phyloP scores from a whole-genome alignment of 2,329 filamentous ascomycete genomes.

The Aureobasidium sp. region DNA sequence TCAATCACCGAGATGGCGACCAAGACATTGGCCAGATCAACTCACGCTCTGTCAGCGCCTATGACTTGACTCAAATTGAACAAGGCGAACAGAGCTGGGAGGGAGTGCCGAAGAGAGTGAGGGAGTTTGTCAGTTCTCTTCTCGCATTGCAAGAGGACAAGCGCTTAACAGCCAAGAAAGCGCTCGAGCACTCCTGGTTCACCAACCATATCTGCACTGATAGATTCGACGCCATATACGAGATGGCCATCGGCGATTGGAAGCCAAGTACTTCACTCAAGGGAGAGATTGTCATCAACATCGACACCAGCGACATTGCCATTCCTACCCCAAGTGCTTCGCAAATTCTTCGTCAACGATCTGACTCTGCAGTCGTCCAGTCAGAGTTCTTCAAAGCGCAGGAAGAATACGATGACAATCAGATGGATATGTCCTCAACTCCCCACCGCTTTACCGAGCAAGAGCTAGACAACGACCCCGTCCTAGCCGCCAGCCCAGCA shows the following conservation, averaged over 20 bases:
- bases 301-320: slow-evolving; percentile 9
- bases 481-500: not conserved
- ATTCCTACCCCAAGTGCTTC: not conserved
- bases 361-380: not conserved
- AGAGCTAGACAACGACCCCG: not conserved
- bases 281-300: not conserved
- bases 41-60: slow-evolving; percentile 28
- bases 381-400: not conserved
- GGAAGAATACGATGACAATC: not conserved
- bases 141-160: slow-evolving; percentile 42
- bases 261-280: slow-evolving; percentile 27
- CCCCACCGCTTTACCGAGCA: not conserved
- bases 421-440: not conserved
- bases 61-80: slow-evolving; percentile 40
- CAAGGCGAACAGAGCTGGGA: slow-evolving; percentile 34
- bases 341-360: not conserved
- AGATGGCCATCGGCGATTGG: slow-evolving; percentile 43
- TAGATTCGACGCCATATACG: slow-evolving; percentile 44
- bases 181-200: slow-evolving; percentile 50
- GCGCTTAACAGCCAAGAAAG: slow-evolving; percentile 47
- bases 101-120: slow-evolving; percentile 26
- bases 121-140: slow-evolving; percentile 45
- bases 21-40: slow-evolving; percentile 24
- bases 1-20: slow-evolving; percentile 24
- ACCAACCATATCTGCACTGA: slow-evolving; percentile 39